These are phyloP conservation scores for Pulveroboletus ravenelii DNA, from an alignment of 768 basidiomycete genomes.

Conservation along the genomic window DNA sequence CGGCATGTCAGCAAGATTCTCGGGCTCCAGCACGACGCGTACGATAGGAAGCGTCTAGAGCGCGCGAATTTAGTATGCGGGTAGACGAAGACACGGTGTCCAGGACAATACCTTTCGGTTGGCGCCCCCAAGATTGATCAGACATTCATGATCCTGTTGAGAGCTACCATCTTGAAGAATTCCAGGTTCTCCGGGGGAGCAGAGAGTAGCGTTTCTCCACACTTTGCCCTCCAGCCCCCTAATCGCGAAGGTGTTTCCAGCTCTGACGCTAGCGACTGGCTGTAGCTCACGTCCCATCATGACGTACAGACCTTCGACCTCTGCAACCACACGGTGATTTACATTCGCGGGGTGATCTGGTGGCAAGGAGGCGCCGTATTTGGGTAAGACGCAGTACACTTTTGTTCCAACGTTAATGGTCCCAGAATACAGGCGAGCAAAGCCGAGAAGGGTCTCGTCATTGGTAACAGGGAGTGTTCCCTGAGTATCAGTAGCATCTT, in stretches of 20 bases:
- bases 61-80: neutral
- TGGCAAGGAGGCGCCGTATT: slow-evolving; percentile 63
- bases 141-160: slow-evolving; percentile 40
- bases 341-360: slow-evolving; percentile 66
- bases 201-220: slow-evolving; percentile 86
- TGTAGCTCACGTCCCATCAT: slow-evolving; percentile 99
- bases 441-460: slow-evolving; percentile 78
- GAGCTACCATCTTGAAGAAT: slow-evolving; percentile 32
- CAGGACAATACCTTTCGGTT: slow-evolving; percentile 48
- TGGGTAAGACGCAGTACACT: slow-evolving; percentile 79
- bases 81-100: neutral
- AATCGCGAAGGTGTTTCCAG: slow-evolving; percentile 94
- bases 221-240: slow-evolving; percentile 87
- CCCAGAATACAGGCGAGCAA: slow-evolving; percentile 92
- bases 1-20: slow-evolving; percentile 77
- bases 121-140: slow-evolving; percentile 81
- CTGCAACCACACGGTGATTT: slow-evolving; percentile 54
- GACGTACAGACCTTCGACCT: slow-evolving; percentile 77
- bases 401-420: slow-evolving; percentile 59
- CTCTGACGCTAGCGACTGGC: slow-evolving; percentile 72
- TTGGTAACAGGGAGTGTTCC: neutral
- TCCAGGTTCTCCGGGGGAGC: slow-evolving; percentile 53
- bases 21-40: slow-evolving; percentile 89
- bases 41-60: slow-evolving; percentile 83
- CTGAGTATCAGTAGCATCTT: neutral